Percentiles rank a stretch among this genome's conserved stretches.
phyloP scores from a whole-genome alignment of 306 rosid species.

The Prunus davidiana region DNA sequence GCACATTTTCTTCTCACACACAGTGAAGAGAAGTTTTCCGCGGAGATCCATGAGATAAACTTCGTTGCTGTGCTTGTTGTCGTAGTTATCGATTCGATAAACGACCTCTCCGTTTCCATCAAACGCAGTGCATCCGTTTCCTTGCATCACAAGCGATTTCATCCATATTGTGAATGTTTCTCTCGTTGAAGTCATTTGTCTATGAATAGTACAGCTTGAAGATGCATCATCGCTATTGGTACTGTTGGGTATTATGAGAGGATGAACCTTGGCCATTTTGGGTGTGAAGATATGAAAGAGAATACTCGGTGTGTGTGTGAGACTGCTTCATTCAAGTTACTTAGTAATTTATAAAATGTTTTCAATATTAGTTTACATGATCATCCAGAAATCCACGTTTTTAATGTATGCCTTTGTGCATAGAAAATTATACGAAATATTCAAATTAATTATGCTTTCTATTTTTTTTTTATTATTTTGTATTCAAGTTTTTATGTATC shows the following conservation, averaged over 20 bases:
- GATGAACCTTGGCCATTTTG: conserved; percentile 30
- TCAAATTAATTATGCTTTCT: too few species aligned
- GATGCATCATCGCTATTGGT: not conserved
- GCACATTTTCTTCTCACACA: conserved; percentile 10
- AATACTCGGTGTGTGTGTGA: not conserved
- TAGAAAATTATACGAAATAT: not conserved
- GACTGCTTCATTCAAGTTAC: not conserved
- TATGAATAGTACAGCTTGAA: not conserved
- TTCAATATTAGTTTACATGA: not conserved
- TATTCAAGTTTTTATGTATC: too few species aligned
- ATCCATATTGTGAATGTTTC: conserved; percentile 39
- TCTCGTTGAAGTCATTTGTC: conserved; percentile 17
- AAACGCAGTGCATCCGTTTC: conserved; percentile 42
- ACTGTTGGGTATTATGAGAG: not conserved
- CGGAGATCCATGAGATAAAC: conserved; percentile 42
- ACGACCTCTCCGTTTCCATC: conserved; percentile 29
- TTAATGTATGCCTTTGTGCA: not conserved
- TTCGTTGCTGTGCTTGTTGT: conserved; percentile 28
- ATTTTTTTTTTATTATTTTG: too few species aligned
- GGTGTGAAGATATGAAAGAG: not conserved
- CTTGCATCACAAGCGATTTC: conserved; percentile 43
- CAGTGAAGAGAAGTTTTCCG: conserved; percentile 35
- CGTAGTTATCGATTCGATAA: conserved; percentile 39
- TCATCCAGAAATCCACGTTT: not conserved
- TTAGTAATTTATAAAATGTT: not conserved